Evolutionary conservation across 768 basidiomycete species (phyloP), one percentile per base, ranked within the genome.

Genomic region (Tulasnella sp.): DNA sequence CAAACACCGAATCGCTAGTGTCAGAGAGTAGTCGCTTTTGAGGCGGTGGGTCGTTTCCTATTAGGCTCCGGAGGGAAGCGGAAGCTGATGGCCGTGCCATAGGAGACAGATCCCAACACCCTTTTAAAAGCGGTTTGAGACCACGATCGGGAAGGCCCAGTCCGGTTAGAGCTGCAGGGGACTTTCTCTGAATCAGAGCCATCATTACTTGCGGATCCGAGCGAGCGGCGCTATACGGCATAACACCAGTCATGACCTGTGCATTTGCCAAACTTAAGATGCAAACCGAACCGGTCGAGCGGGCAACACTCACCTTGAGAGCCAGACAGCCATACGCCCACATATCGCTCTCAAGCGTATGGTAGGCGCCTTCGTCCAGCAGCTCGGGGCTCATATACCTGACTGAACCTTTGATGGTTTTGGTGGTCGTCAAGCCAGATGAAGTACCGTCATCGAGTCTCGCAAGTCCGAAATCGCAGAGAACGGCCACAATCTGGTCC

Each of bases 381-480:
- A 47, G 44, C 29, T 69, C 68, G 14, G 68, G 68, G 22, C 42
- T 59, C 32, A 41, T 44, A 29, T 69, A 69, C 11, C 68, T n/a
- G 12, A 69, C n/a, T 14, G 69, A 47, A 19, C 69, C 69, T 35
- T 69, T 69, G 7, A 34, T 29, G 16, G 40, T 44, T 19, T 69
- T 44, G 34, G 69, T 44, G 6, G 69, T 69, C 3, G 69, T 69
- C 29, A 69, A 22, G 5, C 69, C 69, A n/a, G 69, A 47, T 2
- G 40, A 17, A 16, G 8, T 7, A 12, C 44, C 69, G 16, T 59
- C 69, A 8, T 12, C 42, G 29, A 52, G 35, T 17, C 35, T 26
- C 29, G 69, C 41, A 5, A 69, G 44, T 3, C 69, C 69, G 35
- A 69, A 69, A 52, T 69, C 69, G 37, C 69, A 69, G 6, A 69